These are phyloP conservation scores for Mycena leptocephala DNA, from an alignment of 768 basidiomycete genomes.

Conservation along the genomic window DNA sequence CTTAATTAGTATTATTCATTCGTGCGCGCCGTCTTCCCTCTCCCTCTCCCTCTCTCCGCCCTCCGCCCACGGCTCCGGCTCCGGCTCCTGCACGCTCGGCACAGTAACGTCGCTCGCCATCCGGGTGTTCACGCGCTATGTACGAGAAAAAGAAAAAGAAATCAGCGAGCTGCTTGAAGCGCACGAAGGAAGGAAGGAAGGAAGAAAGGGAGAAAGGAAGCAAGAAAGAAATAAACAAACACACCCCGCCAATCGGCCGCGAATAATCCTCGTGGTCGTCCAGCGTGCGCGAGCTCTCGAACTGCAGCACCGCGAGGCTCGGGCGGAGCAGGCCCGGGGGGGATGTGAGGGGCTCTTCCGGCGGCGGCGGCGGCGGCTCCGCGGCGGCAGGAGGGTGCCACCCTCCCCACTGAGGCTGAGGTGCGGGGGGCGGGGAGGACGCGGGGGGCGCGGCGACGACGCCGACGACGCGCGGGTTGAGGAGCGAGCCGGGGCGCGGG, in stretches of 20 bases:
- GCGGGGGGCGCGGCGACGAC: too few species aligned
- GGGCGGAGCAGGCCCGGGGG: constrained; percentile 14
- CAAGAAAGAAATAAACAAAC: not conserved
- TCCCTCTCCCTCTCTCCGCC: not conserved
- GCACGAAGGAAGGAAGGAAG: too few species aligned
- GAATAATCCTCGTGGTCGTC: constrained; percentile 22
- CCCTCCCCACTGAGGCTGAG: not conserved
- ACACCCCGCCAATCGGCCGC: constrained; percentile 17
- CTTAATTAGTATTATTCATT: too few species aligned
- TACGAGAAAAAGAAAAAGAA: not conserved
- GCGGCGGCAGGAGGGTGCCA: not conserved
- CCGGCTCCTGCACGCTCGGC: not conserved
- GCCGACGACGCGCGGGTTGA: constrained; percentile 11
- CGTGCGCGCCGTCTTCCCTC: not conserved
- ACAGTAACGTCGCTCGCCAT: not conserved
- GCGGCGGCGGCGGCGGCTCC: not conserved
- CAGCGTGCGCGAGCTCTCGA: not conserved
- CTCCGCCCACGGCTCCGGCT: not conserved
- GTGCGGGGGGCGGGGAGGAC: too few species aligned
- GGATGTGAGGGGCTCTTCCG: not conserved
- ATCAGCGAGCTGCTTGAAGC: not conserved
- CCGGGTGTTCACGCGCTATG: not conserved
- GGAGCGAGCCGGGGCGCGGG: constrained; percentile 2
- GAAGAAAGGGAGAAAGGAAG: not conserved
- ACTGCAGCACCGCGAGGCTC: constrained; percentile 22